Evolutionary conservation across 495 filamentous ascomycete species (phyloP).

Genomic region (Chaetomium tenue): DNA sequence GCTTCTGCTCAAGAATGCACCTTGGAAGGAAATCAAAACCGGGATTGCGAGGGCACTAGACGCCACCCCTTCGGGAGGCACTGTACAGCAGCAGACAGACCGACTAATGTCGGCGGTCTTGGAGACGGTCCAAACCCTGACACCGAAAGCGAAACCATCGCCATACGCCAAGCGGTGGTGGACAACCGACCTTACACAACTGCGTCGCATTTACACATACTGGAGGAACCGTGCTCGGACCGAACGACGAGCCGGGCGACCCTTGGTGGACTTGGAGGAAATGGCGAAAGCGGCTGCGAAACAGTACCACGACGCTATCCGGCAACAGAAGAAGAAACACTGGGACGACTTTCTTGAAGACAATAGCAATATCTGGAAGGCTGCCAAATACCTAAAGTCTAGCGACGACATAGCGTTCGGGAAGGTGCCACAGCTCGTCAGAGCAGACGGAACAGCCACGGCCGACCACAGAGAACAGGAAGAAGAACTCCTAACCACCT

Average conservation of each 20-base stretch:
- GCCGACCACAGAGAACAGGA: constrained; percentile 7
- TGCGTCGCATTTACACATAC: neutral
- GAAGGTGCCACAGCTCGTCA: neutral
- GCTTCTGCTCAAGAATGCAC: constrained; percentile 19
- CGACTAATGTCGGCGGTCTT: constrained; percentile 17
- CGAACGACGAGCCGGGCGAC: neutral
- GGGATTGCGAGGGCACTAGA: neutral
- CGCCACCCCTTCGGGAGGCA: constrained; percentile 6
- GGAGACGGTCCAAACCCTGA: constrained; percentile 13
- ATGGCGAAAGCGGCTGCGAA: neutral
- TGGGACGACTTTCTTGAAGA: constrained; percentile 1
- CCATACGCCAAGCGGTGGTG: constrained; percentile 21
- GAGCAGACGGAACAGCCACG: neutral
- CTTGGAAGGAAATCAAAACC: constrained; percentile 13
- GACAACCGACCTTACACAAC: constrained; percentile 3
- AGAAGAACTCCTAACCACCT: constrained; percentile 1
- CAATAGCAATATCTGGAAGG: neutral
- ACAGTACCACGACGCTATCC: constrained; percentile 1
- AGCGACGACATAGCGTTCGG: neutral
- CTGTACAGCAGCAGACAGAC: constrained; percentile 19
- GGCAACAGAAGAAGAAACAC: constrained; percentile 7
- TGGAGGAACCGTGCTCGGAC: neutral
- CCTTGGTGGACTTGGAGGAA: neutral
- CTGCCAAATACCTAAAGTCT: constrained; percentile 1
- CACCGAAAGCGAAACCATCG: constrained; percentile 18